Conservation (phyloP, 2,329 filamentous ascomycete species). For the Fusarium verticillioides region DNA sequence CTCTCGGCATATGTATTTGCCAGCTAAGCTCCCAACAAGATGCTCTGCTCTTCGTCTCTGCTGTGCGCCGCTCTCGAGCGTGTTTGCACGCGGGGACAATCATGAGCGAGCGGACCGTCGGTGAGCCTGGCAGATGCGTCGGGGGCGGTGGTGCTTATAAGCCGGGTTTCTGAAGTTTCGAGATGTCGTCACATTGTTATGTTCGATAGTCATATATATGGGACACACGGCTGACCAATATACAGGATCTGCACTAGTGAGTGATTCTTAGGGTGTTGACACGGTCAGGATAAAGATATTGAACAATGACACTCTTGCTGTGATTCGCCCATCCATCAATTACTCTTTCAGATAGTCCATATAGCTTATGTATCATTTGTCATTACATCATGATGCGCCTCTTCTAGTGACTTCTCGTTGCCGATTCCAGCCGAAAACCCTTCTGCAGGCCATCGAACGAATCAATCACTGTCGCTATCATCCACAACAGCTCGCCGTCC, state of each 20-base stretch:
- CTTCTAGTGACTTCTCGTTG: not conserved
- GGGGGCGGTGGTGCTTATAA: slow-evolving; percentile 59
- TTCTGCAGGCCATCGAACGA: slow-evolving; percentile 20
- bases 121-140: slow-evolving; percentile 47
- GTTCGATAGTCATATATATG: not conserved
- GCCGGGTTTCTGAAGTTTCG: slow-evolving; percentile 57
- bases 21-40: slow-evolving; percentile 39
- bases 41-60: slow-evolving; percentile 26
- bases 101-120: slow-evolving; percentile 35
- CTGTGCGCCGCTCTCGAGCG: slow-evolving; percentile 44
- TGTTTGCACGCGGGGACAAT: slow-evolving; percentile 50
- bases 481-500: slow-evolving; percentile 45
- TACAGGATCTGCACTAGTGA: slow-evolving; percentile 19
- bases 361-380: slow-evolving; percentile 31
- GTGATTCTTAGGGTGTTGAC: not conserved
- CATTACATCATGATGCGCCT: slow-evolving; percentile 14
- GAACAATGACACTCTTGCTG: not conserved
- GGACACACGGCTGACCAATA: slow-evolving; percentile 28
- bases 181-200: slow-evolving; percentile 38
- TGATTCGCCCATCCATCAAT: slow-evolving; percentile 30
- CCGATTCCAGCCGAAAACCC: not conserved
- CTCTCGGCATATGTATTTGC: slow-evolving; percentile 42
- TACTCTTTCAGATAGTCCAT: slow-evolving; percentile 22
- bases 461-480: slow-evolving; percentile 48
- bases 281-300: not conserved